Conservation (phyloP, 768 basidiomycete genomes). For the Boletus rufocinnamomeus region DNA sequence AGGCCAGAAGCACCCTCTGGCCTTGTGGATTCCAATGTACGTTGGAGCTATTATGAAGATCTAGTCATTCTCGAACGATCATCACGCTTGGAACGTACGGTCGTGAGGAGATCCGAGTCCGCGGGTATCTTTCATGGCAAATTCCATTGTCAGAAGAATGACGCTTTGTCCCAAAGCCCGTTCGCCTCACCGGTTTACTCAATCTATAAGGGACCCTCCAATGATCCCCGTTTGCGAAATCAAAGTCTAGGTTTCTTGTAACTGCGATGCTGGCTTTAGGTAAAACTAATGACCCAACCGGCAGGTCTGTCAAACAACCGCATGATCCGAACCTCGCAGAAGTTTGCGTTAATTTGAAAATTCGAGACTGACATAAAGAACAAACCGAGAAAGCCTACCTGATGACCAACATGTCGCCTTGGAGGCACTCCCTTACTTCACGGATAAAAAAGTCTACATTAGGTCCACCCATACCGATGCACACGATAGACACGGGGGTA, state of each 20-base stretch:
- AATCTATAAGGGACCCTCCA: constrained; percentile 57
- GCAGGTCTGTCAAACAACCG: constrained; percentile 65
- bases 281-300: constrained; percentile 76
- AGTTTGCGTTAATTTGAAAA: constrained; percentile 1
- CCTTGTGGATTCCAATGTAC: constrained; percentile 45
- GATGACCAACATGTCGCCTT: constrained; percentile 58
- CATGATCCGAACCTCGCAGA: constrained; percentile 74
- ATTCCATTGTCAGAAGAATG: constrained; percentile 6
- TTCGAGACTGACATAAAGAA: neutral
- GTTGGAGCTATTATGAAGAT: constrained; percentile 43
- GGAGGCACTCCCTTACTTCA: constrained; percentile 73
- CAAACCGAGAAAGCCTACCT: constrained; percentile 34
- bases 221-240: constrained; percentile 53
- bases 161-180: neutral
- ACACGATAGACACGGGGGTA: constrained; percentile 67
- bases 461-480: constrained; percentile 82
- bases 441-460: constrained; percentile 88
- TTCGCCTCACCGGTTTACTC: constrained; percentile 57
- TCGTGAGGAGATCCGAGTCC: constrained; percentile 52
- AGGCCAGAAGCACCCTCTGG: constrained; percentile 39
- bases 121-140: constrained; percentile 49
- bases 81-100: constrained; percentile 41
- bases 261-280: constrained; percentile 70
- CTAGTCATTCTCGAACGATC: constrained; percentile 4
- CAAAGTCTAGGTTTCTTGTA: constrained; percentile 74